A percentile compares a stretch with the other conserved stretches of the same genome.
Conservation (phyloP, 2,329 filamentous ascomycete species). For the Trichoderma cornu-damae region DNA sequence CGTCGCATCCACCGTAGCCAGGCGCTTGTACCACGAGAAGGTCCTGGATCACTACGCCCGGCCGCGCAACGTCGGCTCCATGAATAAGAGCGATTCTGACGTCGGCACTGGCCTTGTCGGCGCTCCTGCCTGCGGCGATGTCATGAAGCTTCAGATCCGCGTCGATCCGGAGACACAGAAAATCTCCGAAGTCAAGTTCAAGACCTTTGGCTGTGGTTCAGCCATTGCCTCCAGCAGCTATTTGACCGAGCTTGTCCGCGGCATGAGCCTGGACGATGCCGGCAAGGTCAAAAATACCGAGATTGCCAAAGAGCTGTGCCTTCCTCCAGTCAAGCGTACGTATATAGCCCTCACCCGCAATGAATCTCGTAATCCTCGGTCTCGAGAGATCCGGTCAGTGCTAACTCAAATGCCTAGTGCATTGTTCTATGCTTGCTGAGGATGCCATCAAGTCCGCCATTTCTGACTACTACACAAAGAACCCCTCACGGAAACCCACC, state of each 20-base stretch:
- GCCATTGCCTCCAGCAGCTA: constrained; percentile 95
- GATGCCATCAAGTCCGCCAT: constrained; percentile 90
- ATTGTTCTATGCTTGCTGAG: constrained; percentile 88
- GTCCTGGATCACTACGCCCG: constrained; percentile 49
- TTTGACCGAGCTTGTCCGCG: constrained; percentile 86
- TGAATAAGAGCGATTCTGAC: constrained; percentile 68
- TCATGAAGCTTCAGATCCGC: constrained; percentile 77
- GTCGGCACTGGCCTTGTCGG: constrained; percentile 91
- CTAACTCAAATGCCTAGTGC: constrained; percentile 54
- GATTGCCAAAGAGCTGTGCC: constrained; percentile 91
- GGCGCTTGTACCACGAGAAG: constrained; percentile 50
- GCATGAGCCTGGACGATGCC: constrained; percentile 92
- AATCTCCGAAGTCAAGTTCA: constrained; percentile 94
- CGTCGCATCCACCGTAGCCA: constrained; percentile 37
- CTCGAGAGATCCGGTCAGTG: neutral
- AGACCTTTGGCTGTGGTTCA: constrained; percentile 92
- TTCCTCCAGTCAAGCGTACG: constrained; percentile 82
- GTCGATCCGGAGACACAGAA: constrained; percentile 84
- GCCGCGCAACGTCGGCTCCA: constrained; percentile 52
- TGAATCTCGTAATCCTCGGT: neutral
- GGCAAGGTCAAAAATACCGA: constrained; percentile 92
- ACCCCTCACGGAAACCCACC: constrained; percentile 60
- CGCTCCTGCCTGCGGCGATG: constrained; percentile 82
- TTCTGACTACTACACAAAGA: constrained; percentile 84
- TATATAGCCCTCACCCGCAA: constrained; percentile 24